Base-by-base conservation (phyloP, 2,329 filamentous ascomycete species). In the Metarhizium humberi region DNA sequence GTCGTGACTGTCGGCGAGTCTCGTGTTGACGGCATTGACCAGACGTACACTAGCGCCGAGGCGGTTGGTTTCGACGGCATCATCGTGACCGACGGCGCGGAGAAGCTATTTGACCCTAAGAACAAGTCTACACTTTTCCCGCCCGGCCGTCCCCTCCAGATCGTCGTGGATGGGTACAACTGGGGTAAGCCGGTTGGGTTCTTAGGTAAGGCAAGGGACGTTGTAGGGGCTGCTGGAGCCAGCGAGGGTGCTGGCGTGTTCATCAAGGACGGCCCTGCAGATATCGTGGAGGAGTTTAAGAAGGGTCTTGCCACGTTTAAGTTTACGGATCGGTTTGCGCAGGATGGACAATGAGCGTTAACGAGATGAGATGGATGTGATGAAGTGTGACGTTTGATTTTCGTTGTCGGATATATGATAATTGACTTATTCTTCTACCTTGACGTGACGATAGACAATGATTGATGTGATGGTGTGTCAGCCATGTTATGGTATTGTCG, bases 161-260 rank as follows among this genome's bases (percentile, higher is more conserved):
- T 90, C 52, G 66, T 88, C 18, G 65, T 75, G 16, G 80, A 85
- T 63, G 80, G 76, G 0, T 90, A 82, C 70, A 73, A 80, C 29
- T 90, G 83, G 74, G 86, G 85, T 4, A 90, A 90, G 75, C 83
- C 87, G 0, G 72, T 90, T 29, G 85, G 75, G 14, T 80, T 79
- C 32, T 60, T 88, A 1, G 85, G 83, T 13, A 69, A 69, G 0
- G 69, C 62, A 11, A 61, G 59, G 6, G 60, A 58, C 4, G 72
- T 74, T 4, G 67, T 80, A 6, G 59, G 65, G 1, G 68, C 66
- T 13, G 74, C 74, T 0, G 76, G 76, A 2, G 76, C 86, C 51
- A 62, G 68, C 3, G 51, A 61, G 2, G 70, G 68, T 4, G 64
- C 70, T 0, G 78, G 78, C 1, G 73, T 80, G 3, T 78, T 73